Base-by-base conservation (phyloP, 2,329 filamentous ascomycete genomes). In the Phialophora expanda region DNA sequence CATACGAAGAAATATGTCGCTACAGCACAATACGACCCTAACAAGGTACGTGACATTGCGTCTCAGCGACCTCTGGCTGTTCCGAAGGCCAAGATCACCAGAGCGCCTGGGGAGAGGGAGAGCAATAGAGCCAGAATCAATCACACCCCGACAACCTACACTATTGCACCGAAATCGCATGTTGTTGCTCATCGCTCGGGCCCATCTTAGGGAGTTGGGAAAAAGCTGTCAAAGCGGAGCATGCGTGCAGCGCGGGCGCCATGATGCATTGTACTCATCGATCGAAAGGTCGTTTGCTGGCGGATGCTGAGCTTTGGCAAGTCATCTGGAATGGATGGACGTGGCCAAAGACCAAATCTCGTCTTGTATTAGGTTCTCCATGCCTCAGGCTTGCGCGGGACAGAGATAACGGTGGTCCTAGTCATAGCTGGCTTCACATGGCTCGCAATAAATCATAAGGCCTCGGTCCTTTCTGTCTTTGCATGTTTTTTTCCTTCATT, bases 1-100 rank as follows among this genome's bases (percentile, higher is more conserved):
- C 97, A 96, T 82, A 93, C 92, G 80, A 95, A 97, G 83, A 88
- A 91, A 67, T 83, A 85, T 57, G 84, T 87, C 71, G 80, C 83
- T 61, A 82, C 84, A 67, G 84, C 82, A 28, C 82, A 83, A 34
- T 89, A 86, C 73, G 87, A 89, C 75, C 86, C 86, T 68, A 81
- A 77, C 6, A 65, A 58, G 59, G 66, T 56, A 22, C 50, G 60
- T 55, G 64, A 68, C 11, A 61, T 65, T 56, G 51, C 53, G 75
- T 74, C 61, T 46, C 64, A 69, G 28, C 53, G 53, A 55, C 80
- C 80, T 59, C 81, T 81, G 2, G 82, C 84, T 71, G 81, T 83
- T 70, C 78, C 85, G 70, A 81, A 72, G 65, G 62, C 63, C 3
- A 66, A 59, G 26, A 58, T 53, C 20, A 69, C 55, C 24, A 38